Base-by-base conservation (phyloP, 169 alveolate genomes). In the Plasmodium vivax region DNA sequence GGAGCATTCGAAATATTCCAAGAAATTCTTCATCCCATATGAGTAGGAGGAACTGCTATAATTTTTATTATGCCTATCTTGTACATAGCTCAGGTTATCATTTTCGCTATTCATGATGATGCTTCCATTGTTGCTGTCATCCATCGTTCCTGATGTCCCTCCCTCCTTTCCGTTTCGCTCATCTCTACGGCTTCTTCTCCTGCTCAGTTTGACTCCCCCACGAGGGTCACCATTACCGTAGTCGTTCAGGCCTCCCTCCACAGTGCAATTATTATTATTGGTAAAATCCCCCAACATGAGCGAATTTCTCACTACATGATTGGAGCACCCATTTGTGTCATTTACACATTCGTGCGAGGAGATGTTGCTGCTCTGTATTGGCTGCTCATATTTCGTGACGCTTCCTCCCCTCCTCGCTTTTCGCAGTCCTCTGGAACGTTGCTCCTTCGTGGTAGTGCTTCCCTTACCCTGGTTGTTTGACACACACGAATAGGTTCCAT, bases 1-100 rank as follows among this genome's bases (percentile, higher is more conserved):
- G 1, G 88, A 87, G 19, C 90, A 85, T 74, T 95, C 96, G 34
- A 95, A 92, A 58, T 90, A 90, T 80, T 90, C 94, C 5, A 90
- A 54, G 54, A 90, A 90, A 80, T 90, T 90, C 5, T 87, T 87
- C 81, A 87, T 14, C 14, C 71, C 80, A 16, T 38, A 36, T 36
- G 90, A 43, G 23, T 19, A 56, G 5, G 73, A 68, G 19, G 72
- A 58, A 75, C 77, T 47, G 36, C 23, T 73, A 38, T 58, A n/a
- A 75, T 41, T 43, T 58, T 41, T 88, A 6, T 71, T 43, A 79
- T 88, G 32, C 8, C 12, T 79, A 38, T 32, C 58, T 54, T 62
- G 62, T 38, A 30, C 10, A 16, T 56, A 74, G 54, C 74, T 73
- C 6, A 74, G 2, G 75, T 75, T 47, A 32, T 85, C 93, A 32